Percentiles rank a stretch among this genome's conserved stretches.
Evolutionary conservation across 2,329 filamentous ascomycete species (phyloP).

Genomic region (Trichophyton simii): DNA sequence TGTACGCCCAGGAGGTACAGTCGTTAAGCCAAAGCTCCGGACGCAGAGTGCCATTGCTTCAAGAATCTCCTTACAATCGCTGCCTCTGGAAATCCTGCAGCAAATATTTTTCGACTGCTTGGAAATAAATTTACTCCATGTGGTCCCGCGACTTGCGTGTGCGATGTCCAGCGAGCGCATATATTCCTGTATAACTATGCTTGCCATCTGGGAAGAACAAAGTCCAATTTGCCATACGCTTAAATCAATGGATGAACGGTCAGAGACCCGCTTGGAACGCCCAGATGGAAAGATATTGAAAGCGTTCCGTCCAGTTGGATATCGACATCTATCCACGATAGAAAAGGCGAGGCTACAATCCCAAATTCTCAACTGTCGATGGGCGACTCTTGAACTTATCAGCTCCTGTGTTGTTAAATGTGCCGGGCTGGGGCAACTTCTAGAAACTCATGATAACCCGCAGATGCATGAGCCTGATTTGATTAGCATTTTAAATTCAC

Average conservation of each 20-base stretch:
- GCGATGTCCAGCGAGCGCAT: constrained; percentile 31
- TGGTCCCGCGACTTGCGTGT: constrained; percentile 30
- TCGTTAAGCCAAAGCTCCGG: not conserved
- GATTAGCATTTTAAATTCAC: constrained; percentile 17
- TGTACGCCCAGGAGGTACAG: not conserved
- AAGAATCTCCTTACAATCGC: constrained; percentile 27
- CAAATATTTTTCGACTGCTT: constrained; percentile 39
- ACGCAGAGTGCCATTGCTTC: too few relatives aligned
- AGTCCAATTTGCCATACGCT: not conserved
- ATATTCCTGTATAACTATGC: constrained; percentile 29
- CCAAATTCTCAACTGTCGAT: constrained; percentile 26
- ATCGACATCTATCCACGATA: constrained; percentile 18
- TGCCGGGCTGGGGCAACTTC: not conserved
- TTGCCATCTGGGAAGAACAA: constrained; percentile 29
- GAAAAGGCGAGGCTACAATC: constrained; percentile 22
- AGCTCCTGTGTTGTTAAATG: not conserved
- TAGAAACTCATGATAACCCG: not conserved
- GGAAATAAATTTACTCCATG: constrained; percentile 34
- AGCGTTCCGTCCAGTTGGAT: constrained; percentile 27
- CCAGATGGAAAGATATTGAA: constrained; percentile 15
- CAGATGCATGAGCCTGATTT: not conserved
- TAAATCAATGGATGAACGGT: not conserved
- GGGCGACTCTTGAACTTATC: constrained; percentile 29
- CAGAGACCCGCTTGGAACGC: constrained; percentile 4
- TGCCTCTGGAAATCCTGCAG: constrained; percentile 42